Evolutionary conservation across 805 yeast species (phyloP), one percentile per base, ranked within the genome.

Genomic region (Spathaspora gorwiae): DNA sequence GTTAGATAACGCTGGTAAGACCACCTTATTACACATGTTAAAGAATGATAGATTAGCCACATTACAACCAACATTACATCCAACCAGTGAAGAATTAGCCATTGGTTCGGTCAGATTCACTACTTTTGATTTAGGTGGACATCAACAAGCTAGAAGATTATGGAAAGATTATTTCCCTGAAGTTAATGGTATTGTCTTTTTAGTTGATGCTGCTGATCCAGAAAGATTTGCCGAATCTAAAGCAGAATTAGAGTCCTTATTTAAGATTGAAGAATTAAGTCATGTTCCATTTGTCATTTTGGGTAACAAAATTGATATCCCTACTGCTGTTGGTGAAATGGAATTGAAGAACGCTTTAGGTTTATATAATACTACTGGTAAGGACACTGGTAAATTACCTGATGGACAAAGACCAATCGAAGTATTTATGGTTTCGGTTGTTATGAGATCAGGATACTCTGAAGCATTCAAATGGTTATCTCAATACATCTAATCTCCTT

Each of bases 121-220:
- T 49, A 94, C 99, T 27, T 94, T 94, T 60, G 99, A 94, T 68
- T 78, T 94, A 57, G 99, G 99, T 70, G 99, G 99, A 37, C 99
- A 94, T 75, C 84, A 81, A 67, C 97, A 92, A 72, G 98, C 99
- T 41, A 90, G 99, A 73, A 89, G 99, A 72, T 82, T 94, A 63
- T 94, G 99, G 99, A 90, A 90, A 65, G 98, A 94, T 67, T 94
- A 94, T 69, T 94, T 94, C 84, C 99, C 99, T 48, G 99, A 94
- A 72, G 99, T 94, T 41, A 87, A 90, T 67, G 99, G 97, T 46
- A 94, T 94, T 55, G 98, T 94, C 30, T 94, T 87, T 68, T 75
- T 94, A 48, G 97, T 94, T 30, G 99, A 94, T 66, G 95, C 96
- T 46, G 98, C 98, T 45, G 99, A 94, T 64, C 84, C 94, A 34